Evolutionary conservation across 179 eudicot species (phyloP).

Genomic region (Heliamphora pulchella): DNA sequence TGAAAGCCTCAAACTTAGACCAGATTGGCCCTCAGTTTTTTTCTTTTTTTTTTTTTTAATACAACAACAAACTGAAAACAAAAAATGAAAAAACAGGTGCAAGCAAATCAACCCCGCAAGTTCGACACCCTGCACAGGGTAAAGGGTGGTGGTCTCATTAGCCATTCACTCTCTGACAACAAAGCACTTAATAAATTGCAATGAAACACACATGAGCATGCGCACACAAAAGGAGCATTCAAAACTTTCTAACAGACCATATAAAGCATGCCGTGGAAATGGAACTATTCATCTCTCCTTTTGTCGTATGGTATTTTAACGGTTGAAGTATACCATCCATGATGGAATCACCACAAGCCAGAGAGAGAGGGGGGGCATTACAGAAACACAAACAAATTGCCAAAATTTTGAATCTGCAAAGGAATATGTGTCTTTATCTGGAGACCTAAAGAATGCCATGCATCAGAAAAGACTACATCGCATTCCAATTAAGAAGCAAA

Average conservation of each 20-base stretch:
- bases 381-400: not conserved
- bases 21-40: not conserved
- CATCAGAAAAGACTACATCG: not conserved
- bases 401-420: not conserved
- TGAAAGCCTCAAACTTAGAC: constrained; percentile 18
- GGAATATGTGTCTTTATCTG: not conserved
- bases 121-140: constrained; percentile 38
- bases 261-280: no score
- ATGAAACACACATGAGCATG: no score
- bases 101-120: constrained; percentile 30
- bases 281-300: no score
- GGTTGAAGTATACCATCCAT: no score
- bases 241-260: no score
- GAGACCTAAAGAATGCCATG: not conserved
- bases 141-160: constrained; percentile 9
- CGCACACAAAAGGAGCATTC: no score
- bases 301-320: no score
- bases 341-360: not conserved
- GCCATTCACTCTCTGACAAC: not conserved
- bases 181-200: not conserved
- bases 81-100: constrained; percentile 35
- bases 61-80: constrained; percentile 35
- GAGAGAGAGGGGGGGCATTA: not conserved
- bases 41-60: constrained; percentile 22
- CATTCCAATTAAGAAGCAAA: not conserved